These are phyloP conservation scores for Brasilioporus rufonigricans DNA, from an alignment of 768 basidiomycete genomes.

Conservation along the genomic window DNA sequence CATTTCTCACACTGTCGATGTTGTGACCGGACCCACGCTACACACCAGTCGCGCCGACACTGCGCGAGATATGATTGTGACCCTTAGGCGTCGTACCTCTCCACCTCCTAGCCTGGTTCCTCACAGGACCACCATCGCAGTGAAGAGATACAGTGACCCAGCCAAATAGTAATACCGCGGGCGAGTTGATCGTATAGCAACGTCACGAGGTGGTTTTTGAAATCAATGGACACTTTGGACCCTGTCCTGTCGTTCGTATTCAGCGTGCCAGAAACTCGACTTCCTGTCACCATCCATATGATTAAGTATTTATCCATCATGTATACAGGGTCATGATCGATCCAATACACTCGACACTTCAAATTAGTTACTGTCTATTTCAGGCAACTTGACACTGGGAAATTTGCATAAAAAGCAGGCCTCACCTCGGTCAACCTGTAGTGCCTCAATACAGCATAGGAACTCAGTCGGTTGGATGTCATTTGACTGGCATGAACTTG, in stretches of 20 bases:
- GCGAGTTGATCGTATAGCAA: constrained; percentile 53
- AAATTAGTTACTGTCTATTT: too few species aligned
- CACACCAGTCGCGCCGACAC: constrained; percentile 52
- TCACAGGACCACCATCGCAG: constrained; percentile 34
- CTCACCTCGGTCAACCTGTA: too few species aligned
- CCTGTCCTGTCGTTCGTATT: not conserved
- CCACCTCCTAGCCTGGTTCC: constrained; percentile 20
- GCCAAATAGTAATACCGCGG: constrained; percentile 47
- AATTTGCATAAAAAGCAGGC: too few species aligned
- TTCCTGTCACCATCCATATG: not conserved
- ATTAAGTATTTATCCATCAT: not conserved
- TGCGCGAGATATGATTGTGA: constrained; percentile 63
- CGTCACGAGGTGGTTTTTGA: constrained; percentile 61
- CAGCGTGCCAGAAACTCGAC: not conserved
- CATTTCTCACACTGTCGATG: constrained; percentile 44
- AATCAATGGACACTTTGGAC: not conserved
- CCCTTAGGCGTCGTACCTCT: constrained; percentile 55
- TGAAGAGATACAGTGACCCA: constrained; percentile 61
- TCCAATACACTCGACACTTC: not conserved
- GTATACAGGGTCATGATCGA: not conserved
- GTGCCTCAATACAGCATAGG: too few species aligned
- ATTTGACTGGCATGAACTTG: too few species aligned
- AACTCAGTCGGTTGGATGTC: too few species aligned
- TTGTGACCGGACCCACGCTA: constrained; percentile 47
- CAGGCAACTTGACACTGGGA: too few species aligned